Conservation (phyloP, 2,329 filamentous ascomycete genomes). For the Penicillium sp. region DNA sequence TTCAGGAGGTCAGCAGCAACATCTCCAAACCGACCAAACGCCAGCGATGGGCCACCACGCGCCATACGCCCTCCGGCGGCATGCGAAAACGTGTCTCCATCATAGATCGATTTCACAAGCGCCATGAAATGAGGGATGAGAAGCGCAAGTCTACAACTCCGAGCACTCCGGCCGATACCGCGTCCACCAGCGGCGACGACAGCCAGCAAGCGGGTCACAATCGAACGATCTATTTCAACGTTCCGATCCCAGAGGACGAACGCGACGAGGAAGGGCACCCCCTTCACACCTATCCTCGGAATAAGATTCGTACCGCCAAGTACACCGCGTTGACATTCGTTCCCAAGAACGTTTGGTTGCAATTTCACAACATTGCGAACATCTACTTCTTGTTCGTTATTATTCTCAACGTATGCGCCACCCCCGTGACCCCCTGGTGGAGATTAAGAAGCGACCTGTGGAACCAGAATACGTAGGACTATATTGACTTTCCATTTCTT, state of each 20-base stretch:
- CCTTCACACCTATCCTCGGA: constrained; percentile 70
- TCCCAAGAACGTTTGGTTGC: constrained; percentile 95
- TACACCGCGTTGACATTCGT: constrained; percentile 95
- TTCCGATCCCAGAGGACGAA: constrained; percentile 71
- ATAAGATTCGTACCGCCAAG: constrained; percentile 97
- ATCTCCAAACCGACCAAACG: constrained; percentile 69
- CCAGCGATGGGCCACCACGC: constrained; percentile 95
- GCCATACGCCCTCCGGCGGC: constrained; percentile 73
- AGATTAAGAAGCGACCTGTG: not conserved
- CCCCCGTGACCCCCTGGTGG: not conserved
- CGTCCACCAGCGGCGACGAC: constrained; percentile 24
- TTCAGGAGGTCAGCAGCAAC: constrained; percentile 44
- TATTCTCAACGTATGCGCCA: constrained; percentile 78
- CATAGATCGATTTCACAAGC: constrained; percentile 71
- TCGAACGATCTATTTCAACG: constrained; percentile 70
- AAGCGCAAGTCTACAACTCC: constrained; percentile 55
- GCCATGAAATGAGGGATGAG: constrained; percentile 66
- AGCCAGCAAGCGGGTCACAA: constrained; percentile 50
- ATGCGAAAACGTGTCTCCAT: constrained; percentile 79
- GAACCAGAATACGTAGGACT: not conserved
- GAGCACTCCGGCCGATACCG: constrained; percentile 38
- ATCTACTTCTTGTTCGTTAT: constrained; percentile 97
- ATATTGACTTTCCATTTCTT: constrained; percentile 22
- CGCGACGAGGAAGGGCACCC: constrained; percentile 81
- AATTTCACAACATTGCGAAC: constrained; percentile 98